These are phyloP conservation scores for Beauveria bassiana DNA, from an alignment of 2,329 filamentous ascomycete genomes.

Conservation along the genomic window DNA sequence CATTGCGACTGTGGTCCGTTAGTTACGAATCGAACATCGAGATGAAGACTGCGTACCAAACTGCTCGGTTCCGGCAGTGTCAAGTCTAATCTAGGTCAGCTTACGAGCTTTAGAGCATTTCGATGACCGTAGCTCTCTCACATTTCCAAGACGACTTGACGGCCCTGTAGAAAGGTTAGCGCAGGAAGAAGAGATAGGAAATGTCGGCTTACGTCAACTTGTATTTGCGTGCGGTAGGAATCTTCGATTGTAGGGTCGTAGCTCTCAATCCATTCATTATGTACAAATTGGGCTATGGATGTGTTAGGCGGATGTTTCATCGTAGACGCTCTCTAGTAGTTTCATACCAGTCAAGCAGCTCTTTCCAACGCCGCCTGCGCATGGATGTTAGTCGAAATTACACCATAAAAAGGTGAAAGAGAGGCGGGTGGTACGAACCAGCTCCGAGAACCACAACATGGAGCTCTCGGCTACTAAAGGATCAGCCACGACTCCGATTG, in stretches of 20 bases:
- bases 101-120: slow-evolving; percentile 2
- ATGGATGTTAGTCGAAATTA: slow-evolving; percentile 13
- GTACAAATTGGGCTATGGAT: slow-evolving; percentile 74
- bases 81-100: slow-evolving; percentile 48
- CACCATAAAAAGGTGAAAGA: slow-evolving; percentile 22
- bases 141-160: slow-evolving; percentile 87
- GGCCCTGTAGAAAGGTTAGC: slow-evolving; percentile 46
- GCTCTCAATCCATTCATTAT: slow-evolving; percentile 89
- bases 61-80: slow-evolving; percentile 87
- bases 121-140: slow-evolving; percentile 34
- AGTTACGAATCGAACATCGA: slow-evolving; percentile 13
- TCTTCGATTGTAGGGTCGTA: slow-evolving; percentile 76
- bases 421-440: slow-evolving; percentile 42
- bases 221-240: slow-evolving; percentile 65
- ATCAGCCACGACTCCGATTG: slow-evolving; percentile 14
- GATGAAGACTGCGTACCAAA: slow-evolving; percentile 57
- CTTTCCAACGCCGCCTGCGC: slow-evolving; percentile 76
- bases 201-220: slow-evolving; percentile 67
- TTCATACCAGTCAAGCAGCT: slow-evolving; percentile 80
- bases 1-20: slow-evolving; percentile 44
- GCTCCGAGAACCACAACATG: slow-evolving; percentile 77
- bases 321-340: not conserved
- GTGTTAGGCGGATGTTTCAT: slow-evolving; percentile 5
- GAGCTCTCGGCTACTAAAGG: slow-evolving; percentile 57
- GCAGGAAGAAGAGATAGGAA: not conserved